Evolutionary conservation across 148 eudicot species (phyloP), one percentile per base, ranked within the genome.

Genomic region (Silene latifolia): DNA sequence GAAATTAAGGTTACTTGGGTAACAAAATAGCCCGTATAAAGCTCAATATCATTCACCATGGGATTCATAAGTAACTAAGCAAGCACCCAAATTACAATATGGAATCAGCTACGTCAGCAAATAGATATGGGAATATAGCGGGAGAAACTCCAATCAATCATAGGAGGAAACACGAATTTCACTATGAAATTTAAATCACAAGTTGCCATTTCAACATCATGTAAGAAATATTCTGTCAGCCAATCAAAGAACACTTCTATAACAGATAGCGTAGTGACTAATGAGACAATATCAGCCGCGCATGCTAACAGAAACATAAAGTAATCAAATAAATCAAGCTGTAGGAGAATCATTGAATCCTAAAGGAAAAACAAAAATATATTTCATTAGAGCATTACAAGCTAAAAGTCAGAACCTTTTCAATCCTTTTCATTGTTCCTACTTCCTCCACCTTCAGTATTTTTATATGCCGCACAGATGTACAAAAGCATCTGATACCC

Each of bases 401-500:
- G 35, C 32, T 20, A 20, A 63, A 63, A 77, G 51, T 20, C 56
- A 72, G 75, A 71, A 53, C 53, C 64, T 64, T 70, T 46, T 24
- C 5, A 27, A 11, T 29, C 32, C 9, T 42, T 76, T 72, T 57
- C 66, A 11, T 56, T 23, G 21, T 42, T 56, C 72, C 44, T 60
- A 72, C 20, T 42, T 56, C 72, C 44, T 60, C 73, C 17, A 12
- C 17, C 44, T 17, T 25, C 68, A 3, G 12, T 32, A 3, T 60
- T 71, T 29, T 7, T n/a, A 44, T 56, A 71, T 53, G 72, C 75
- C 66, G 24, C 51, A 23, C 65, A 79, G 32, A 62, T 42, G 29
- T 53, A 53, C 67, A 60, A 15, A 71, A 80, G 76, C 63, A 80
- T 71, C 73, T 25, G 72, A 76, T 80, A 46, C 79, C 61, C 23